Conservation (phyloP, 2,329 filamentous ascomycete species). For the Pyrenophora tritici-repentis region DNA sequence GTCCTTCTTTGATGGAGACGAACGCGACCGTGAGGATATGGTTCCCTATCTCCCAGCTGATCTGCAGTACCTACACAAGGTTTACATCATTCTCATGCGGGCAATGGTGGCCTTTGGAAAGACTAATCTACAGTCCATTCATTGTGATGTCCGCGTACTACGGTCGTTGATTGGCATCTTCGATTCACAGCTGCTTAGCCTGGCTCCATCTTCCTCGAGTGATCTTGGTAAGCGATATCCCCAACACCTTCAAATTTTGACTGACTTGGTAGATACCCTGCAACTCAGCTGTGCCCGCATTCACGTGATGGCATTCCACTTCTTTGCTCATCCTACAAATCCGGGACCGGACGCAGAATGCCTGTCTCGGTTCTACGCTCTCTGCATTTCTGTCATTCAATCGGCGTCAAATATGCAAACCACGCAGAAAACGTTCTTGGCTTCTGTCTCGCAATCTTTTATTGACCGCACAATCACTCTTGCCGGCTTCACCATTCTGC, state of each 20-base stretch:
- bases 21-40: conserved; percentile 41
- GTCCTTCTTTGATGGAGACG: conserved; percentile 41
- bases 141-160: conserved; percentile 38
- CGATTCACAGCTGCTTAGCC: conserved; percentile 40
- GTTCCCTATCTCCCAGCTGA: conserved; percentile 37
- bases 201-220: conserved; percentile 36
- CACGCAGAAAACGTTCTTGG: conserved; percentile 30
- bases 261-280: conserved; percentile 36
- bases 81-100: conserved; percentile 41
- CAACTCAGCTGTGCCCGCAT: conserved; percentile 44
- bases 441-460: conserved; percentile 39
- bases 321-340: conserved; percentile 40
- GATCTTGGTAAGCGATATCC: conserved; percentile 35
- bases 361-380: conserved; percentile 37
- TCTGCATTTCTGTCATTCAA: conserved; percentile 41
- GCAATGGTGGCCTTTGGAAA: conserved; percentile 43
- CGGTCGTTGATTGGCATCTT: conserved; percentile 44
- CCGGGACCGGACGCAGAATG: conserved; percentile 35
- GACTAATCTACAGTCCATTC: conserved; percentile 38
- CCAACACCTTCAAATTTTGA: not conserved
- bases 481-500: conserved; percentile 41
- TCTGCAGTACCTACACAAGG: conserved; percentile 42
- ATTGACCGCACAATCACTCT: conserved; percentile 42
- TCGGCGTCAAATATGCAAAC: conserved; percentile 27
- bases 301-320: conserved; percentile 44